phyloP scores from a whole-genome alignment of 331 rosid species.

The Pyrus hybrid region DNA sequence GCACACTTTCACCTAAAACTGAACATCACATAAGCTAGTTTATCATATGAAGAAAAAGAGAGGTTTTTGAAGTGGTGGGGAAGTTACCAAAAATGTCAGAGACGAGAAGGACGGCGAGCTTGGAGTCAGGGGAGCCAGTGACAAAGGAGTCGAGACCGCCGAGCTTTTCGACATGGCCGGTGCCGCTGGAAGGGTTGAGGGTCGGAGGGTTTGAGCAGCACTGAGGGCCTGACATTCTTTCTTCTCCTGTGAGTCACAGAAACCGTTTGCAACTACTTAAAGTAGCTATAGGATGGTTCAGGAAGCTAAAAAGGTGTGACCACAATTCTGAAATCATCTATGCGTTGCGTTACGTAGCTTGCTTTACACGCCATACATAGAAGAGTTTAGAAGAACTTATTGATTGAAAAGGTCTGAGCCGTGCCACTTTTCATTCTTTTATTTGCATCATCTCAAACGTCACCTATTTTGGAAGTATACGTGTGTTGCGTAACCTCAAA shows the following conservation, averaged over 20 bases:
- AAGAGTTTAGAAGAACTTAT: too few species aligned
- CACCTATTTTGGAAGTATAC: too few species aligned
- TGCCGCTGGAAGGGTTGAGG: slow-evolving; percentile 39
- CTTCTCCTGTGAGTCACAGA: neutral
- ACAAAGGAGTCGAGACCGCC: slow-evolving; percentile 36
- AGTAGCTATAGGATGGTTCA: too few species aligned
- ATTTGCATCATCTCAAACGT: too few species aligned
- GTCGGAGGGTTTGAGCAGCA: slow-evolving; percentile 73
- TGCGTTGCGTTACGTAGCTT: too few species aligned
- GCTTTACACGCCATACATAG: too few species aligned
- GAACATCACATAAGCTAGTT: neutral
- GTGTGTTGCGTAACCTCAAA: too few species aligned
- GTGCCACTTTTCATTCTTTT: too few species aligned
- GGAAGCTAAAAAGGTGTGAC: too few species aligned
- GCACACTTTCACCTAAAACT: neutral
- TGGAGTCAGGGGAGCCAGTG: slow-evolving; percentile 45
- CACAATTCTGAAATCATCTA: too few species aligned
- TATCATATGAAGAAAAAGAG: neutral
- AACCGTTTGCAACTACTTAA: neutral
- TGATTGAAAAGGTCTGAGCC: too few species aligned
- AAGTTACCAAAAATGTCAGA: slow-evolving; percentile 51
- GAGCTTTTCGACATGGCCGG: slow-evolving; percentile 47
- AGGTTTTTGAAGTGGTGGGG: neutral
- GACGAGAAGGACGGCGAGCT: slow-evolving; percentile 40
- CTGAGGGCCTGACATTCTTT: slow-evolving; percentile 39